Evolutionary conservation across 805 yeast genomes (phyloP), one percentile per base, ranked within the genome.

Genomic region (Saccharomycopsis sp.): DNA sequence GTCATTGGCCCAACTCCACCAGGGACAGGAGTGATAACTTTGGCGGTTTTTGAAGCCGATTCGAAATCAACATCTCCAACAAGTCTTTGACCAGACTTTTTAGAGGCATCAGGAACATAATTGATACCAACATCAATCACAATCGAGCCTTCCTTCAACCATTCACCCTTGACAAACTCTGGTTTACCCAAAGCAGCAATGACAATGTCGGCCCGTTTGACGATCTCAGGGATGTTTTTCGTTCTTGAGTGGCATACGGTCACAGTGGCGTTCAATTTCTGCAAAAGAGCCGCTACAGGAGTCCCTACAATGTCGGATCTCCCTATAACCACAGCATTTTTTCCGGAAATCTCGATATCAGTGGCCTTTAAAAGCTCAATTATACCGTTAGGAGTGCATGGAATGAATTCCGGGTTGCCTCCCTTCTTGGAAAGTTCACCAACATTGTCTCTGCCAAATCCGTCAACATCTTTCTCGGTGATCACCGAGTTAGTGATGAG

Each of bases 1-100:
- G 99, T 93, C 98, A 93, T 93, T 64, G 99, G 99, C 47, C 99
- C 99, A 63, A 93, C 98, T 66, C 98, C 98, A 70, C 98, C 98
- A 35, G 99, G 99, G 58, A 93, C 99, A 17, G 99, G 99, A 3
- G 98, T 92, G 63, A 94, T 81, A 65, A 79, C 81, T 12, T 85
- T 74, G 2, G 92, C 94, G 56, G 78, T 79, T 55, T 75, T 70
- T 58, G 78, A 72, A 57, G 89, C 92, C 34, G 84, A 75, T 57
- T 77, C 87, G 67, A 78, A 93, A 67, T 92, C 97, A 51, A 90
- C 97, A 71, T 93, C 99, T 63, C 99, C 99, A n/a, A 89, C 96
- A 70, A 93, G 76, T 69, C 85, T 83, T 67, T 78, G 82, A 22
- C 97, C 97, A 23, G 87, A 83, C 69, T 87, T 86, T 66, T 83